Conservation (phyloP, 2,329 filamentous ascomycete species). For the Fusarium sp. region DNA sequence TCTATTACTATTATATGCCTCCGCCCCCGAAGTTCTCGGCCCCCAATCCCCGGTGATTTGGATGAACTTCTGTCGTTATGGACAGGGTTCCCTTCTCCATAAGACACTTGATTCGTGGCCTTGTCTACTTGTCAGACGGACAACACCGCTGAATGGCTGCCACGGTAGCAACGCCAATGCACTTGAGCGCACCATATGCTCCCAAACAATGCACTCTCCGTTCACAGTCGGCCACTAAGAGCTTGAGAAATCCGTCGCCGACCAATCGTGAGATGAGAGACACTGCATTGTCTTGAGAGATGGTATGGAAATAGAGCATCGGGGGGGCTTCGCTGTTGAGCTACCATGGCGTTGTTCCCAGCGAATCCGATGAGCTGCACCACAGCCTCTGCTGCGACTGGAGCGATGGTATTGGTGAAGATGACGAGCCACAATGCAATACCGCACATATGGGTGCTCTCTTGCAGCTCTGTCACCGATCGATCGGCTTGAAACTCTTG, state of each 20-base stretch:
- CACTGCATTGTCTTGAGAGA: constrained; percentile 12
- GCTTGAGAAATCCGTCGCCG: constrained; percentile 10
- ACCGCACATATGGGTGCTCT: constrained; percentile 26
- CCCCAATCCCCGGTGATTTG: constrained; percentile 33
- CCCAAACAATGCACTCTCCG: constrained; percentile 27
- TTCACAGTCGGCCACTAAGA: constrained; percentile 27
- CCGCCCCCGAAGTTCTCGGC: constrained; percentile 27
- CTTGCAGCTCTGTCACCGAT: constrained; percentile 18
- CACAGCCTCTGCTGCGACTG: constrained; percentile 18
- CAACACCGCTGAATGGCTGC: constrained; percentile 35
- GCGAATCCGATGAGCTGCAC: constrained; percentile 22
- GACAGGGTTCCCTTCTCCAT: constrained; percentile 18
- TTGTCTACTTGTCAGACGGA: constrained; percentile 29
- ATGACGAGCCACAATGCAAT: constrained; percentile 15
- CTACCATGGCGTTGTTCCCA: constrained; percentile 24
- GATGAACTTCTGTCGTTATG: constrained; percentile 19
- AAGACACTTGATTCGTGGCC: constrained; percentile 38
- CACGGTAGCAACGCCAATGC: constrained; percentile 38
- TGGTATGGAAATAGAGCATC: constrained; percentile 31
- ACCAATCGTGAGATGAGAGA: constrained; percentile 29
- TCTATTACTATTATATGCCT: not conserved
- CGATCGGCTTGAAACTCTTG: constrained; percentile 31
- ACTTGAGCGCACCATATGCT: constrained; percentile 34
- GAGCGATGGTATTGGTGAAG: constrained; percentile 8
- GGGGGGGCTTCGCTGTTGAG: constrained; percentile 18